Evolutionary conservation across 176 grass and related monocot genomes (phyloP).

Genomic region (Phoenix dactylifera): DNA sequence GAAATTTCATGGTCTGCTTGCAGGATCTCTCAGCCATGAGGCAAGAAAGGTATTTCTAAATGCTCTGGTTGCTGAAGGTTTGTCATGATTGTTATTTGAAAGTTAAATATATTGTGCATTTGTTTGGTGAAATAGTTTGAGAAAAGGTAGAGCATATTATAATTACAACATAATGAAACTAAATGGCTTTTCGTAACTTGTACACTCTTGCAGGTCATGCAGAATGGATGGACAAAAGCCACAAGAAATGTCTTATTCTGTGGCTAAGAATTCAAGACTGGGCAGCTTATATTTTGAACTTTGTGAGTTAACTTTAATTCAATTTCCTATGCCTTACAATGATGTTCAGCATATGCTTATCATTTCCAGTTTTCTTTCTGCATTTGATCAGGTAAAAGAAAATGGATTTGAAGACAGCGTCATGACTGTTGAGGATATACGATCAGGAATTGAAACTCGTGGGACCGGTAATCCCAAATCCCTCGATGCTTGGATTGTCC

Average conservation of each 20-base stretch:
- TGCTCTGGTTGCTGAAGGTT: conserved; percentile 78
- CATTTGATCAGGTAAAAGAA: conserved; percentile 58
- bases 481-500: not conserved
- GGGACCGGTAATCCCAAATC: conserved; percentile 56
- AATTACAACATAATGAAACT: too few relatives aligned
- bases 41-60: conserved; percentile 83
- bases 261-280: conserved; percentile 93
- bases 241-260: conserved; percentile 92
- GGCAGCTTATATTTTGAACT: conserved; percentile 82
- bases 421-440: conserved; percentile 88
- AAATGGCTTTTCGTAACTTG: too few relatives aligned
- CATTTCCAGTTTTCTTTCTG: not conserved
- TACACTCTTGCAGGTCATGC: conserved; percentile 44
- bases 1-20: conserved; percentile 1
- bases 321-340: too few relatives aligned
- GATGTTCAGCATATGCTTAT: too few relatives aligned
- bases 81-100: conserved; percentile 5
- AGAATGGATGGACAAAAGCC: conserved; percentile 93
- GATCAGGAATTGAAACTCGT: conserved; percentile 82
- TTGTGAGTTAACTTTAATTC: conserved; percentile 34
- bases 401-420: conserved; percentile 81
- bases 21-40: conserved; percentile 92
- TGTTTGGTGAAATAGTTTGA: too few relatives aligned
- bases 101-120: too few relatives aligned
- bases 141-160: too few relatives aligned